Evolutionary conservation across 2,329 filamentous ascomycete genomes (phyloP).

Genomic region (Aspergillus sp.): DNA sequence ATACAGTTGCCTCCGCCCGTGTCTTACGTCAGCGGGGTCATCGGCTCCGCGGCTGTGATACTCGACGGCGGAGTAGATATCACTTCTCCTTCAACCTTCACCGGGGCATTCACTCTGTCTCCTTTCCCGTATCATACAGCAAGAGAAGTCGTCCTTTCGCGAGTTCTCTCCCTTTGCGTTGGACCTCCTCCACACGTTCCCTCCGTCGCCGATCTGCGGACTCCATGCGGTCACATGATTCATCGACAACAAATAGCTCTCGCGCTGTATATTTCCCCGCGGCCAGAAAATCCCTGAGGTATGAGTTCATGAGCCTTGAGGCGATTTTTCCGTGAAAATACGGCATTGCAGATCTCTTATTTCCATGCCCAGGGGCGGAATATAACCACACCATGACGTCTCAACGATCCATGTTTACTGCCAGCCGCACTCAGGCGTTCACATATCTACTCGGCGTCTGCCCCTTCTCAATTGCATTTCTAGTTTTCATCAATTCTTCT

Average conservation of each 20-base stretch:
- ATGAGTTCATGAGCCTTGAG: neutral
- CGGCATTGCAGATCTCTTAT: neutral
- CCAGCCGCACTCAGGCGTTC: conserved; percentile 56
- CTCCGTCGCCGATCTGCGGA: neutral
- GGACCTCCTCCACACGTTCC: neutral
- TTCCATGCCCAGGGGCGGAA: neutral
- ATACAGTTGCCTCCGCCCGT: neutral
- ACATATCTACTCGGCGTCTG: conserved; percentile 64
- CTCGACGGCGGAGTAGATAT: neutral
- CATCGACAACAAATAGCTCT: neutral
- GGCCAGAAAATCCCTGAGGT: neutral
- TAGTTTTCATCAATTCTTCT: conserved; percentile 65
- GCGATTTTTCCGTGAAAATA: neutral
- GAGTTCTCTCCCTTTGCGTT: neutral
- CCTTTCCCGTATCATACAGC: neutral
- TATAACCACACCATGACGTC: conserved; percentile 25
- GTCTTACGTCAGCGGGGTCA: conserved; percentile 24
- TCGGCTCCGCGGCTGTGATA: neutral
- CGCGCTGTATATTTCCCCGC: neutral
- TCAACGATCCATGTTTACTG: conserved; percentile 51
- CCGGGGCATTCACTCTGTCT: neutral
- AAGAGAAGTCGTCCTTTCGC: neutral
- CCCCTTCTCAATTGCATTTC: conserved; percentile 64
- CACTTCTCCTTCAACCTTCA: neutral
- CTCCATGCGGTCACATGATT: neutral